Evolutionary conservation across 2,329 filamentous ascomycete species (phyloP).

Genomic region (Aaosphaeria arxii): DNA sequence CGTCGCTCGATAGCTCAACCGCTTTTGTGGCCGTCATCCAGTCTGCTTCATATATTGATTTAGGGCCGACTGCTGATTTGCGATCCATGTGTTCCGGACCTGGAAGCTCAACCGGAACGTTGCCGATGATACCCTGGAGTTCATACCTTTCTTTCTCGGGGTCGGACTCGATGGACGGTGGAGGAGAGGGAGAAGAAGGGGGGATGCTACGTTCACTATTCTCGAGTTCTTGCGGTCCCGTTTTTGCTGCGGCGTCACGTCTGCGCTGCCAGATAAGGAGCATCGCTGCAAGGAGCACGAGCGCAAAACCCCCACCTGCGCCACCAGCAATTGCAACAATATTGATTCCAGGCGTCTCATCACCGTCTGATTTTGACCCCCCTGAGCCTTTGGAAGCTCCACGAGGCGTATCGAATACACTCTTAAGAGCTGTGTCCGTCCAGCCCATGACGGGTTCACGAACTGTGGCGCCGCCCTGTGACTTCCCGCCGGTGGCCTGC

Average conservation of each 20-base stretch:
- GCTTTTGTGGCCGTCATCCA: constrained; percentile 6
- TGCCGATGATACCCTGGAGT: constrained; percentile 11
- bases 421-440: constrained; percentile 9
- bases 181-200: no score
- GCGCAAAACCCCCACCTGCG: constrained; percentile 10
- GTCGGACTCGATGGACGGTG: not conserved
- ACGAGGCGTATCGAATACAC: constrained; percentile 5
- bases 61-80: constrained; percentile 3
- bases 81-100: constrained; percentile 7
- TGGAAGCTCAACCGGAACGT: constrained; percentile 14
- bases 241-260: constrained; percentile 3
- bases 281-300: constrained; percentile 9
- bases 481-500: constrained; percentile 9
- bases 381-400: no score
- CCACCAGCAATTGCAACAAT: constrained; percentile 15
- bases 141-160: constrained; percentile 6
- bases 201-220: not conserved
- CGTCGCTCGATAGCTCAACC: constrained; percentile 17
- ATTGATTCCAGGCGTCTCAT: constrained; percentile 4
- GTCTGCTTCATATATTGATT: constrained; percentile 14
- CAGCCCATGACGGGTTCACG: constrained; percentile 15
- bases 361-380: no score
- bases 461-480: constrained; percentile 11
- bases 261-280: constrained; percentile 9
- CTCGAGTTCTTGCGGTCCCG: constrained; percentile 8